These are phyloP conservation scores for Lactarius evosmus DNA, from an alignment of 768 basidiomycete genomes.

Conservation along the genomic window DNA sequence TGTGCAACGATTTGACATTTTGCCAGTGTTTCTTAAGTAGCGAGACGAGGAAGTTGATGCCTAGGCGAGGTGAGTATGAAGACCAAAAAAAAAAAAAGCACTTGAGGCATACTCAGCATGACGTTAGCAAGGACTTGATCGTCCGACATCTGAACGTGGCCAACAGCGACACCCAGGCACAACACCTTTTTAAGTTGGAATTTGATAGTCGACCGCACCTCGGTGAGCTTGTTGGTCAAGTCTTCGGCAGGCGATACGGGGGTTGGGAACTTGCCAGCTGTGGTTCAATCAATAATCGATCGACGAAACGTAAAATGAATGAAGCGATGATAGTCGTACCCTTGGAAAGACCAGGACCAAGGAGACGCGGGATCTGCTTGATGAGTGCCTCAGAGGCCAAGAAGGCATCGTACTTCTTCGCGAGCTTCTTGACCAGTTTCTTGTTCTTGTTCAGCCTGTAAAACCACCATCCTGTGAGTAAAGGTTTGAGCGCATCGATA, in stretches of 20 bases:
- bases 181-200: slow-evolving; percentile 99
- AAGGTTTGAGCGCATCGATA: neutral
- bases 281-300: neutral
- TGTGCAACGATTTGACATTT: slow-evolving; percentile 97
- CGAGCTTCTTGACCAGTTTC: slow-evolving; percentile 99
- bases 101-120: slow-evolving; percentile 75
- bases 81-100: neutral
- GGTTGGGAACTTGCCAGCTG: slow-evolving; percentile 98
- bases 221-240: slow-evolving; percentile 81
- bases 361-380: slow-evolving; percentile 99
- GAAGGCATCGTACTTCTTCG: slow-evolving; percentile 99
- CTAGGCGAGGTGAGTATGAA: slow-evolving; percentile 38
- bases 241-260: slow-evolving; percentile 93
- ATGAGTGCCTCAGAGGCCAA: slow-evolving; percentile 94
- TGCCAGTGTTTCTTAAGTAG: slow-evolving; percentile 99
- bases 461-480: neutral
- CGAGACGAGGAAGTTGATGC: slow-evolving; percentile 99
- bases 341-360: slow-evolving; percentile 99
- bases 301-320: neutral
- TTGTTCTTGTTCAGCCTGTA: slow-evolving; percentile 98
- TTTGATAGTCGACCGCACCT: slow-evolving; percentile 99
- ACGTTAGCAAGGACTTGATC: slow-evolving; percentile 96
- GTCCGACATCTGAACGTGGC: slow-evolving; percentile 95
- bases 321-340: slow-evolving; percentile 45
- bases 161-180: slow-evolving; percentile 98